Conservation (phyloP, 331 rosid species). For the Quercus phellos region DNA sequence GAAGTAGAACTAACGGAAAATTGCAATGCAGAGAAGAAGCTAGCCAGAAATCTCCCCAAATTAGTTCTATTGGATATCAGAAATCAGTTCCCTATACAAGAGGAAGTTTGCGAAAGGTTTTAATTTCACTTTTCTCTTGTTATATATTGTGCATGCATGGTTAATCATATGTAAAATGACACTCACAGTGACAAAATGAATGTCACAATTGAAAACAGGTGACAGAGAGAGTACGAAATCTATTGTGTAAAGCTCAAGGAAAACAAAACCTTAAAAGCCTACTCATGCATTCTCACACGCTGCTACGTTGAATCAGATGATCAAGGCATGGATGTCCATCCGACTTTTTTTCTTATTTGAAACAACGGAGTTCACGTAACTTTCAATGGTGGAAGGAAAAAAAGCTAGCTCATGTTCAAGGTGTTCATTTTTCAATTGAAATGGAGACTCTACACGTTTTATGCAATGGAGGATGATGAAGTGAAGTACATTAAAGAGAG, state of each 20-base stretch:
- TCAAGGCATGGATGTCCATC: neutral
- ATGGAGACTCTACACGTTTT: neutral
- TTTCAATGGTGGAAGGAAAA: neutral
- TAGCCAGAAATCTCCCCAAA: constrained; percentile 67
- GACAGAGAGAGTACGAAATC: constrained; percentile 59
- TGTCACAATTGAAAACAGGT: constrained; percentile 34
- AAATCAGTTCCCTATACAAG: constrained; percentile 71
- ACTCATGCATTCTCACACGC: constrained; percentile 69
- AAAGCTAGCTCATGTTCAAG: too few species aligned
- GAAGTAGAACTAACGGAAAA: constrained; percentile 67
- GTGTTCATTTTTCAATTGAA: neutral
- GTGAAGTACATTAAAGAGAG: neutral
- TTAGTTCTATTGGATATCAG: constrained; percentile 35
- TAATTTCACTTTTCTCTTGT: neutral
- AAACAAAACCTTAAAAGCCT: constrained; percentile 52
- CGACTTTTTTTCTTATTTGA: neutral
- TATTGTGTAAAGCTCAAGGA: constrained; percentile 61
- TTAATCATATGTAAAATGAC: neutral
- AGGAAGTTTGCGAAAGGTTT: constrained; percentile 69
- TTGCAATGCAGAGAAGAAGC: constrained; percentile 50
- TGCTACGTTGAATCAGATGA: constrained; percentile 47
- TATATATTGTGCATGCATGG: neutral
- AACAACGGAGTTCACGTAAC: neutral
- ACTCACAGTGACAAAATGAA: neutral
- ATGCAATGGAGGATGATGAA: neutral